These are phyloP conservation scores for Dictyostelium capitatum DNA, from an alignment of 78 protist genomes.

Conservation along the genomic window DNA sequence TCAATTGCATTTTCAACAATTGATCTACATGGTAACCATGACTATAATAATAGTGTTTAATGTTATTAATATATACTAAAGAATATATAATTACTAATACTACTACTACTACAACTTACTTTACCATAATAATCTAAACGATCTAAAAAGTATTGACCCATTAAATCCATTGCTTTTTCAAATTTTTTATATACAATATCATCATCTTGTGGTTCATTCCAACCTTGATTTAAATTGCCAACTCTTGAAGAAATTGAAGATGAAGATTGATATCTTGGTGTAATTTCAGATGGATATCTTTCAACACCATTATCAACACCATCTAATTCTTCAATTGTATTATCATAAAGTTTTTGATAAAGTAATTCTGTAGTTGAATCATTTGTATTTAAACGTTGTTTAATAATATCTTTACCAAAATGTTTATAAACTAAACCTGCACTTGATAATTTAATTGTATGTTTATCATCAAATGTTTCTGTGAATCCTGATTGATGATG, in stretches of 20 bases:
- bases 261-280: conserved; percentile 37
- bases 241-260: conserved; percentile 82
- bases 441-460: conserved; percentile 43
- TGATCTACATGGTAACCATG: conserved; percentile 91
- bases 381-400: not conserved
- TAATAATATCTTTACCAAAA: conserved; percentile 89
- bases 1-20: conserved; percentile 78
- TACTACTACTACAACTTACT: no score
- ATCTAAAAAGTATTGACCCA: conserved; percentile 81
- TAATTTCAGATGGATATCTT: conserved; percentile 51
- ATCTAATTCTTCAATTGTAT: conserved; percentile 87
- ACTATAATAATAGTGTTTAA: no score
- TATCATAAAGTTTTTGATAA: conserved; percentile 61
- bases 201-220: conserved; percentile 81
- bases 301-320: conserved; percentile 94
- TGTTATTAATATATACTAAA: no score
- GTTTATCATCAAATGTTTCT: conserved; percentile 60
- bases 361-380: conserved; percentile 72
- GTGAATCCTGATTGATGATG: conserved; percentile 95
- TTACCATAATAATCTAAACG: conserved; percentile 53
- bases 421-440: conserved; percentile 92
- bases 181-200: conserved; percentile 48
- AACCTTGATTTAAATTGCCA: conserved; percentile 71
- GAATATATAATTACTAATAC: no score
- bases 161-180: conserved; percentile 80